These are phyloP conservation scores for Triticum turgidum DNA, from an alignment of 176 grass and related monocot genomes.

Conservation along the genomic window DNA sequence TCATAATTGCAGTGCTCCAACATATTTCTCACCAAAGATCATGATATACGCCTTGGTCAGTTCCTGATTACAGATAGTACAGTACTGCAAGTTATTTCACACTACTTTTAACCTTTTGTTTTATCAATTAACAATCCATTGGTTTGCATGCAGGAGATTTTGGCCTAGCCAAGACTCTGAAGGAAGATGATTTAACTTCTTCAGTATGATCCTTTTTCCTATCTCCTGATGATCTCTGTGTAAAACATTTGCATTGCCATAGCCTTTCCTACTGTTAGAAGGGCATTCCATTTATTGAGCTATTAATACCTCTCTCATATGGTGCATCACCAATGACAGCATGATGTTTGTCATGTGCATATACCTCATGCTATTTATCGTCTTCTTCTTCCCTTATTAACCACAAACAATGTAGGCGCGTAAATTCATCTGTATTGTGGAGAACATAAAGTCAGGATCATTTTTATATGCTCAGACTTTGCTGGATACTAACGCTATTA, in stretches of 20 bases:
- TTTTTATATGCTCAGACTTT: not conserved
- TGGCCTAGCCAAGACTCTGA: slow-evolving; percentile 93
- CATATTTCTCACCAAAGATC: slow-evolving; percentile 98
- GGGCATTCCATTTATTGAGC: not conserved
- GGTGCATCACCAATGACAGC: not conserved
- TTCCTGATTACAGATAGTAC: slow-evolving; percentile 21
- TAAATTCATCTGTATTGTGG: slow-evolving; percentile 12
- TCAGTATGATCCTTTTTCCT: slow-evolving; percentile 56
- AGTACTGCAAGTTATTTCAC: not conserved
- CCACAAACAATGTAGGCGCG: not conserved
- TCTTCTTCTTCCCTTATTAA: not conserved
- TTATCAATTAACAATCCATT: slow-evolving; percentile 26
- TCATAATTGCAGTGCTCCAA: slow-evolving; percentile 81
- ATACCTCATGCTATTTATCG: slow-evolving; percentile 2
- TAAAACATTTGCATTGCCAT: not conserved
- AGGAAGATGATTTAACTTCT: slow-evolving; percentile 92
- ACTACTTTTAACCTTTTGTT: not conserved
- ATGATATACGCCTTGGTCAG: slow-evolving; percentile 95
- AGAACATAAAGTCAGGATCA: not conserved
- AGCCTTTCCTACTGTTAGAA: not conserved
- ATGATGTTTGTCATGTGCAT: not conserved
- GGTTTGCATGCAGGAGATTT: slow-evolving; percentile 76
- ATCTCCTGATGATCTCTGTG: not conserved
- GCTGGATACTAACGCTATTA: not conserved
- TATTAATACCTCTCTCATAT: not conserved